Evolutionary conservation across 2,329 filamentous ascomycete genomes (phyloP).

Genomic region (Fusarium newnesense): DNA sequence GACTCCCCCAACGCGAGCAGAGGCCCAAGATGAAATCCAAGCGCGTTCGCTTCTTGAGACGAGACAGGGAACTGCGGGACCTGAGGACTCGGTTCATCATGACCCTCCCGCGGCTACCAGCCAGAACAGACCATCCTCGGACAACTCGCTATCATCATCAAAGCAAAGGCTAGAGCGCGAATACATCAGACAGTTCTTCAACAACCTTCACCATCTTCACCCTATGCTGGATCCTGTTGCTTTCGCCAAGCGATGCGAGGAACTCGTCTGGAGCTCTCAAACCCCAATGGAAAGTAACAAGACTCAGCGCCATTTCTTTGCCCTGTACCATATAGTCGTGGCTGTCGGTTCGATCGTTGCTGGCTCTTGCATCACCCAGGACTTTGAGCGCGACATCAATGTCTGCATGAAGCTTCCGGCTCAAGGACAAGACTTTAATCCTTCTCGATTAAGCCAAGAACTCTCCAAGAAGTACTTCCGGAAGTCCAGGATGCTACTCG

Average conservation of each 20-base stretch:
- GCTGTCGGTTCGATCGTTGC: background rate
- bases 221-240: background rate
- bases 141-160: background rate
- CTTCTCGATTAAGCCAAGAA: background rate
- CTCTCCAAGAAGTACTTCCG: background rate
- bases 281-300: background rate
- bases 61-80: fast-evolving
- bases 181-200: slow-evolving; percentile 2
- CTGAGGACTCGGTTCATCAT: background rate
- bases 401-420: background rate
- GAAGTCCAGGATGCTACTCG: background rate
- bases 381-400: background rate
- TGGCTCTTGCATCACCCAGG: background rate
- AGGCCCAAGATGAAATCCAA: background rate
- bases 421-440: background rate
- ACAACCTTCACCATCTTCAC: background rate
- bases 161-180: background rate
- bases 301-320: background rate
- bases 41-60: background rate
- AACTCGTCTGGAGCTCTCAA: background rate
- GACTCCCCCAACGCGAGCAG: background rate
- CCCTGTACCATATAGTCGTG: background rate
- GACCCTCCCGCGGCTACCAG: too few relatives aligned
- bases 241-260: background rate
- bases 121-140: background rate